A percentile compares a stretch with the other conserved stretches of the same genome.
Conservation (phyloP, 345 rosid genomes). For the Erysimum cheiranthoides region DNA sequence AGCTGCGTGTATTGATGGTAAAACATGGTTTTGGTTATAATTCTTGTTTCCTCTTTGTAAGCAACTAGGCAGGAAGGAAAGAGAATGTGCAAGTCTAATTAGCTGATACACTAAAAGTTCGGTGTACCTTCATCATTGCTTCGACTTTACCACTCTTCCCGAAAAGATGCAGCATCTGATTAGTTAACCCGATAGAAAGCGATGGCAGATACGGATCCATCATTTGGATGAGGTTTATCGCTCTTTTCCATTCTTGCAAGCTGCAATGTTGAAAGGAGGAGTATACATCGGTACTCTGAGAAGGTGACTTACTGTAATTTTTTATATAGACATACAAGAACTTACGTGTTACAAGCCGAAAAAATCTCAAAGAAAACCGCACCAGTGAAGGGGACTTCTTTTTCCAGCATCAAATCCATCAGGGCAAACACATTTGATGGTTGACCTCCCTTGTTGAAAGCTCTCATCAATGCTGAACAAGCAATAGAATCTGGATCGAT, state of each 20-base stretch:
- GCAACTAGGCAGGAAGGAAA: neutral
- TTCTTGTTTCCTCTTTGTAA: slow-evolving; percentile 2
- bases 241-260: slow-evolving; percentile 78
- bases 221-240: slow-evolving; percentile 57
- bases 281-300: neutral
- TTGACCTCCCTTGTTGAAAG: slow-evolving; percentile 77
- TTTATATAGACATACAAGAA: slow-evolving; percentile 4
- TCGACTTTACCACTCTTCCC: slow-evolving; percentile 89
- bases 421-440: slow-evolving; percentile 74
- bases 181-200: slow-evolving; percentile 68
- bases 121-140: slow-evolving; percentile 76
- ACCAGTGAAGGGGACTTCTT: slow-evolving; percentile 63
- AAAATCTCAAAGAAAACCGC: slow-evolving; percentile 75
- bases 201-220: slow-evolving; percentile 72
- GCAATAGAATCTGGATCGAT: slow-evolving; percentile 76
- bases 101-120: slow-evolving; percentile 6
- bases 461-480: slow-evolving; percentile 85
- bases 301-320: neutral
- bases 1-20: slow-evolving; percentile 52
- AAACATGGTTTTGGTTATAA: slow-evolving; percentile 29
- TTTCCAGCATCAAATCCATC: slow-evolving; percentile 71
- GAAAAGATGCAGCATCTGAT: slow-evolving; percentile 77
- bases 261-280: slow-evolving; percentile 47
- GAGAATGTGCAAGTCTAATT: neutral
- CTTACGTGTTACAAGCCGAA: slow-evolving; percentile 91